Evolutionary conservation across 177 flowering plant species (phyloP).

Genomic region (Vitis hybrid): DNA sequence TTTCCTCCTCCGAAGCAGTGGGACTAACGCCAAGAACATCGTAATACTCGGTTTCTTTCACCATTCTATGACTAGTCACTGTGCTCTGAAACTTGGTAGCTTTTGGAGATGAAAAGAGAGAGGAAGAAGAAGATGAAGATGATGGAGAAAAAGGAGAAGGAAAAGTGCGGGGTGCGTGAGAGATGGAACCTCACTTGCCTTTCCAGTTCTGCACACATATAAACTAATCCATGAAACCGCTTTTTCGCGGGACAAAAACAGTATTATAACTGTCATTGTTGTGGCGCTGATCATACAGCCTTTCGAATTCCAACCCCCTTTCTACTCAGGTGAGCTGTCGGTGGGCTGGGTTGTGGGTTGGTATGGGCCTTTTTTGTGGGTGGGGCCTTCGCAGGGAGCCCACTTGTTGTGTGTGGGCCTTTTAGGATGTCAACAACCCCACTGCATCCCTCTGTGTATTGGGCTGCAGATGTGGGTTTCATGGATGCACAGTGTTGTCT

Average conservation of each 20-base stretch:
- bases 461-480: too few relatives aligned
- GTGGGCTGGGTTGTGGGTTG: conserved; percentile 8
- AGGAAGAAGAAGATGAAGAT: neutral
- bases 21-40: conserved; percentile 77
- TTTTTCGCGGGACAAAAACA: conserved; percentile 40
- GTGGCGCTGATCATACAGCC: conserved; percentile 25
- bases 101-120: neutral
- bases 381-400: neutral
- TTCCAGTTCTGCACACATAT: conserved; percentile 37
- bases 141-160: neutral
- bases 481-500: too few relatives aligned
- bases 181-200: conserved; percentile 25
- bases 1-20: conserved; percentile 75
- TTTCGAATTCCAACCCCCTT: neutral
- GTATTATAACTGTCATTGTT: conserved; percentile 31
- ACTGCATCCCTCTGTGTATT: too few relatives aligned
- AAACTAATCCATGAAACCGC: conserved; percentile 24
- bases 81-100: neutral
- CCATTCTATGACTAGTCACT: conserved; percentile 40
- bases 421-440: too few relatives aligned
- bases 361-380: neutral
- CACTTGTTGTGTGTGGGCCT: too few relatives aligned
- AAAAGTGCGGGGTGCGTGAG: neutral
- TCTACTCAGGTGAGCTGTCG: conserved; percentile 8
- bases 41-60: conserved; percentile 82